Base-by-base conservation (phyloP, 345 rosid species). In the Eucalyptus marginata region DNA sequence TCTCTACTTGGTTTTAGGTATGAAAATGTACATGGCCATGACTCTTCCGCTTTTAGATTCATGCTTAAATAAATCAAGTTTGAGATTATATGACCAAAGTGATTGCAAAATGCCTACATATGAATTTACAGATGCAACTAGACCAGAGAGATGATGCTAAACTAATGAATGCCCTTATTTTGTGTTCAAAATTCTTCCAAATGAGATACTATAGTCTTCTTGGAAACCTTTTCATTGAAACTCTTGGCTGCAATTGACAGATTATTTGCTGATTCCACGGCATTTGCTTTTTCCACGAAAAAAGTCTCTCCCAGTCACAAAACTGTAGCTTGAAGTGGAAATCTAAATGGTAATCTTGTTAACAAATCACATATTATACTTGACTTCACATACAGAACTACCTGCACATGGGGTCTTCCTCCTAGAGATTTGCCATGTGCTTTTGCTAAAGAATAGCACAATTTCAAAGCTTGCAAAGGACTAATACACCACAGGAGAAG, bases 381-480 rank as follows among this genome's bases (percentile, higher is more conserved):
- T 62, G n/a, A 29, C 31, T 25, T 7, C 13, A 62, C 33, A 62
- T 62, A 13, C 3, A 29, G 15, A 29, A 29, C 16, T 14, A 62
- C 68, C 33, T 29, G 4, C 33, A 29, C 68, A 62, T 29, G 31
- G 13, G 14, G 9, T 62, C 68, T 62, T 62, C 68, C 68, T 12
- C 31, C 31, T 12, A 62, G 8, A 4, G 1, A 27, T 12, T 29
- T 62, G 68, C 10, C 31, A 62, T 62, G n/a, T 6, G 31, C 68
- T 7, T 11, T 27, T 27, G 68, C 33, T 62, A 27, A 62, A 62
- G 68, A 62, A 27, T 27, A 5, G 68, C 68, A 62, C 0, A 14
- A 29, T 62, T n/a, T 12, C 68, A 62, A 5, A 50, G 59, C 59
- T 54, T 20, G 59, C 25, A 91, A 96, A 96, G 89, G 96, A 97